These are phyloP conservation scores for Beauveria varroae DNA, from an alignment of 2,329 filamentous ascomycete genomes.

Conservation along the genomic window DNA sequence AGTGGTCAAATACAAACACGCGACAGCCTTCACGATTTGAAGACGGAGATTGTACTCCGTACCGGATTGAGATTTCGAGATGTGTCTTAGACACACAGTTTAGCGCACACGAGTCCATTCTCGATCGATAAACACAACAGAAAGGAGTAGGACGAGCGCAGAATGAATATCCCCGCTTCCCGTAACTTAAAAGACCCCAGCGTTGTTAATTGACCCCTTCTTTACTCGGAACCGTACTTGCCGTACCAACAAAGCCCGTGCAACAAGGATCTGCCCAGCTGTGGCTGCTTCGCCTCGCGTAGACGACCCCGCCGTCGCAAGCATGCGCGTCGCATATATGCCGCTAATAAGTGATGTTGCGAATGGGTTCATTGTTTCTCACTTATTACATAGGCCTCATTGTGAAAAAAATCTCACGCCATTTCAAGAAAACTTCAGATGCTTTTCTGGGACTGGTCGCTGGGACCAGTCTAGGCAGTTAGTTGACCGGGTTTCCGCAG, in stretches of 20 bases:
- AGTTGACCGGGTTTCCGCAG: neutral
- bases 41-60: neutral
- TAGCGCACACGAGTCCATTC: neutral
- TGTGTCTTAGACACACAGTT: neutral
- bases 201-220: neutral
- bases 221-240: neutral
- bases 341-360: neutral
- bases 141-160: neutral
- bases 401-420: neutral
- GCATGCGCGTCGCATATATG: neutral
- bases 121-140: neutral
- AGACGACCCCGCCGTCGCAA: neutral
- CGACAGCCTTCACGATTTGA: neutral
- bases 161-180: neutral
- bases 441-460: neutral
- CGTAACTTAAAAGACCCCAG: neutral
- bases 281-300: slow-evolving; percentile 6
- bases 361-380: neutral
- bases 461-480: neutral
- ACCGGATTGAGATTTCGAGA: neutral
- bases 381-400: neutral
- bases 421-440: neutral
- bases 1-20: neutral
- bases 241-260: neutral
- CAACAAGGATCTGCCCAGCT: neutral